These are phyloP conservation scores for Triangularia setosa DNA, from an alignment of 2,329 filamentous ascomycete genomes.

Conservation along the genomic window DNA sequence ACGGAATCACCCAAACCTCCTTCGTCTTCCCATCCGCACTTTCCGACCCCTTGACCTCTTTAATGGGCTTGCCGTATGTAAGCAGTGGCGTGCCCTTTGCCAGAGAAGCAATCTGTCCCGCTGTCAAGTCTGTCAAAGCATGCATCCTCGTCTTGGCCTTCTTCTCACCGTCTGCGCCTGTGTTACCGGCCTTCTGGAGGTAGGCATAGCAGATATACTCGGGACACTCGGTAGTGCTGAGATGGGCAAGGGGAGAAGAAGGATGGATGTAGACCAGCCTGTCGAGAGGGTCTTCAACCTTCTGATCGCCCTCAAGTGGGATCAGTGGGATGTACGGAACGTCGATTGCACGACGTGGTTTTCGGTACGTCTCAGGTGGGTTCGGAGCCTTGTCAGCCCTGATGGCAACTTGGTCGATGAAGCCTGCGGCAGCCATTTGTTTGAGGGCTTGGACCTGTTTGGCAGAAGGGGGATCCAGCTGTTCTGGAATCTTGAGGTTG, in stretches of 20 bases:
- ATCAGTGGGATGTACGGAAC: slow-evolving; percentile 87
- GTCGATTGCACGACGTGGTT: slow-evolving; percentile 81
- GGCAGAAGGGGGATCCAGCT: slow-evolving; percentile 55
- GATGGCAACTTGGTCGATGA: slow-evolving; percentile 91
- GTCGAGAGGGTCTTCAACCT: slow-evolving; percentile 44
- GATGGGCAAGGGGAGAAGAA: slow-evolving; percentile 70
- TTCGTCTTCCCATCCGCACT: slow-evolving; percentile 44
- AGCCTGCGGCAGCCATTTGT: slow-evolving; percentile 87
- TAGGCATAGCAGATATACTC: slow-evolving; percentile 85
- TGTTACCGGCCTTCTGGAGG: slow-evolving; percentile 62
- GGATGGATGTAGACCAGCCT: slow-evolving; percentile 84
- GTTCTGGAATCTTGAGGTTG: slow-evolving; percentile 53
- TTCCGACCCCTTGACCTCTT: slow-evolving; percentile 59
- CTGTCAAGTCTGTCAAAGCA: slow-evolving; percentile 74
- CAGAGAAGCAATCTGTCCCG: slow-evolving; percentile 69
- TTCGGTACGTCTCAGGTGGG: slow-evolving; percentile 62
- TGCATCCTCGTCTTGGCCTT: slow-evolving; percentile 79
- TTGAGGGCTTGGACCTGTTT: slow-evolving; percentile 77
- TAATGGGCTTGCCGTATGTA: slow-evolving; percentile 84
- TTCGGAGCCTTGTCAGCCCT: slow-evolving; percentile 79
- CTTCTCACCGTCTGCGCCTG: slow-evolving; percentile 49
- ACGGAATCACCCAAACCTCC: slow-evolving; percentile 81
- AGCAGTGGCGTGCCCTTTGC: slow-evolving; percentile 82
- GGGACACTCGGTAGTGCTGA: slow-evolving; percentile 69
- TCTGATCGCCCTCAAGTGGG: slow-evolving; percentile 51